These are phyloP conservation scores for Pichia norvegensis DNA, from an alignment of 1,139 yeast species.

Conservation along the genomic window DNA sequence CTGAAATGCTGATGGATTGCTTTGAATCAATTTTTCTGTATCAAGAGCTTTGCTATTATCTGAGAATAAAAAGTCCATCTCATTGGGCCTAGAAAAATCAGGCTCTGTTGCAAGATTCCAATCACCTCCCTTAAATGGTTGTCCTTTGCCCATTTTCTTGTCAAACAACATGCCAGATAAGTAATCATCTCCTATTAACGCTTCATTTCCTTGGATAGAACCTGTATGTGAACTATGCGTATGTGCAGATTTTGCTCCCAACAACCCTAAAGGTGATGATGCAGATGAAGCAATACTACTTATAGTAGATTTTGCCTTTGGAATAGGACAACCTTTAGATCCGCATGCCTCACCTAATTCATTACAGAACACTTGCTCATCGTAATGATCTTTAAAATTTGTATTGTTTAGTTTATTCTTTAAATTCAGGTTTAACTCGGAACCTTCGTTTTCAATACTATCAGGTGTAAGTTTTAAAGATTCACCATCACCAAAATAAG, in stretches of 20 bases:
- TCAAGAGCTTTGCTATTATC: slow-evolving; percentile 34
- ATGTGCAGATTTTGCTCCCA: not conserved
- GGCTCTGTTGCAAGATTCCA: not conserved
- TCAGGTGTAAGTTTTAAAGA: not conserved
- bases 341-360: slow-evolving; percentile 80
- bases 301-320: slow-evolving; percentile 31
- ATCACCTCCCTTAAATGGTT: not conserved
- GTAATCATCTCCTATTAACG: not conserved
- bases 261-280: not conserved
- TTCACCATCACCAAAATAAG: not conserved
- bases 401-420: slow-evolving; percentile 16
- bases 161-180: not conserved
- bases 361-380: slow-evolving; percentile 59
- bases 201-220: not conserved
- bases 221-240: not conserved
- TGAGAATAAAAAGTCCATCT: slow-evolving; percentile 21
- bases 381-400: slow-evolving; percentile 36
- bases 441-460: not conserved
- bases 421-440: not conserved
- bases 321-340: slow-evolving; percentile 60
- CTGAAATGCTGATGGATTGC: slow-evolving; percentile 11
- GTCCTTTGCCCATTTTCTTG: not conserved
- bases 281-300: not conserved
- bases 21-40: slow-evolving; percentile 7
- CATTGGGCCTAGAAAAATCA: slow-evolving; percentile 3